A percentile compares a stretch with the other conserved stretches of the same genome.
phyloP scores from a whole-genome alignment of 352 stramenopile genomes.

The Phytopythium montanum region DNA sequence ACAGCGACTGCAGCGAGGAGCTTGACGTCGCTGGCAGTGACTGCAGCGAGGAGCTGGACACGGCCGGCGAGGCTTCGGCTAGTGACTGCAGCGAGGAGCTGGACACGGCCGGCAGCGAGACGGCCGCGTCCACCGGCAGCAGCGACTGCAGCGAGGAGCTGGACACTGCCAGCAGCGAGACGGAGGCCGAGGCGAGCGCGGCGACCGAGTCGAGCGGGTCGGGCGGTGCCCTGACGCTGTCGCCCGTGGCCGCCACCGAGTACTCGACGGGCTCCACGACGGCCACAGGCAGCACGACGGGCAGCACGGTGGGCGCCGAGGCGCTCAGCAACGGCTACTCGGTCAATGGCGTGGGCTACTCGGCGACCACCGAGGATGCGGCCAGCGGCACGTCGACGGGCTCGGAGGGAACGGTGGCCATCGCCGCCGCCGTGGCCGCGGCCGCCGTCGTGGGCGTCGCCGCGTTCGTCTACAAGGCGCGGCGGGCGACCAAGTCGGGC shows the following conservation, averaged over 20 bases:
- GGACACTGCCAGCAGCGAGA: slow-evolving; percentile 1
- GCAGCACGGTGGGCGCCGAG: slow-evolving; percentile 10
- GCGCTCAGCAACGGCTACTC: slow-evolving; percentile 11
- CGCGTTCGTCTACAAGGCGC: slow-evolving; percentile 62
- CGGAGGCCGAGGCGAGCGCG: neutral
- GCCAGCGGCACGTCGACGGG: neutral
- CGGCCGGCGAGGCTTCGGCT: slow-evolving; percentile 24
- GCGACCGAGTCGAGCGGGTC: slow-evolving; percentile 13
- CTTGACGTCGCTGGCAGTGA: slow-evolving; percentile 18
- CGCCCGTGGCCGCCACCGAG: slow-evolving; percentile 19
- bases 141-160: slow-evolving; percentile 5
- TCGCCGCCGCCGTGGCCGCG: slow-evolving; percentile 27
- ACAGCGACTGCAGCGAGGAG: slow-evolving; percentile 23
- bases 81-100: slow-evolving; percentile 32
- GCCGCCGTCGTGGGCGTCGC: slow-evolving; percentile 46
- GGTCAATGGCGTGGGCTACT: slow-evolving; percentile 2
- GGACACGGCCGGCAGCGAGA: slow-evolving; percentile 15
- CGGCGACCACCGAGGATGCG: slow-evolving; percentile 11
- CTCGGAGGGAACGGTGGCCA: slow-evolving; percentile 11
- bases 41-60: slow-evolving; percentile 15
- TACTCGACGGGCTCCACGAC: slow-evolving; percentile 28
- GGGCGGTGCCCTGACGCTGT: slow-evolving; percentile 27
- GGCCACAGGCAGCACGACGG: slow-evolving; percentile 15
- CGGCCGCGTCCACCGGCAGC: slow-evolving; percentile 4
- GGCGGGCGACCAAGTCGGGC: slow-evolving; percentile 48